phyloP scores from a whole-genome alignment of 768 basidiomycete species.

The Collybia sordida region DNA sequence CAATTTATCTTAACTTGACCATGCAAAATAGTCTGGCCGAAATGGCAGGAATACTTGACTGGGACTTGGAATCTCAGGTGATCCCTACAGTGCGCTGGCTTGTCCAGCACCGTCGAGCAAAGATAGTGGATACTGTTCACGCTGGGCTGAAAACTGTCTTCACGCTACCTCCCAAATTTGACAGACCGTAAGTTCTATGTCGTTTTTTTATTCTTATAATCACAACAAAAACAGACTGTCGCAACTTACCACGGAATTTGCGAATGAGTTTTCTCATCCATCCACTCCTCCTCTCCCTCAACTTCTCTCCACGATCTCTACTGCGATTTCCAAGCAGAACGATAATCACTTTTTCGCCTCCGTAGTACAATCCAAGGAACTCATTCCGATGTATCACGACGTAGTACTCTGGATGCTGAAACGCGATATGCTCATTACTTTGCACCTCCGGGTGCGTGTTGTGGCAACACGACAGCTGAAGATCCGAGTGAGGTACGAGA shows the following conservation, averaged over 20 bases:
- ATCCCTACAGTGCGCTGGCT: constrained; percentile 92
- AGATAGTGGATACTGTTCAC: constrained; percentile 86
- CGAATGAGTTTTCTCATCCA: constrained; percentile 53
- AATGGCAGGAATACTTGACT: constrained; percentile 77
- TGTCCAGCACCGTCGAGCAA: constrained; percentile 86
- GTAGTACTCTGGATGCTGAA: constrained; percentile 92
- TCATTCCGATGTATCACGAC: constrained; percentile 70
- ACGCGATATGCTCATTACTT: constrained; percentile 78
- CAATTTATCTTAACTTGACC: neutral
- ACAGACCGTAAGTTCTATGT: constrained; percentile 49
- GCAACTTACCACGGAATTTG: constrained; percentile 59
- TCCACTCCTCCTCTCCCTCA: constrained; percentile 69
- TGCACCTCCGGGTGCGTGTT: constrained; percentile 84
- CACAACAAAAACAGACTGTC: constrained; percentile 40
- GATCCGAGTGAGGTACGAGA: constrained; percentile 52
- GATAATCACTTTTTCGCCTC: constrained; percentile 81
- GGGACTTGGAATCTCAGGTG: constrained; percentile 80
- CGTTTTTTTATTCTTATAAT: neutral
- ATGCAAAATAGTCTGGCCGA: constrained; percentile 59
- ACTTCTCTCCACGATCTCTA: constrained; percentile 75
- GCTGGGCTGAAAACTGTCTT: constrained; percentile 80
- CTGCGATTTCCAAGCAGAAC: constrained; percentile 58
- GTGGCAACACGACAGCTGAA: constrained; percentile 80
- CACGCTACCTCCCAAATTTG: constrained; percentile 65
- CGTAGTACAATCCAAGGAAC: constrained; percentile 68